Evolutionary conservation across 345 rosid genomes (phyloP).

Genomic region (Camelina laxa): DNA sequence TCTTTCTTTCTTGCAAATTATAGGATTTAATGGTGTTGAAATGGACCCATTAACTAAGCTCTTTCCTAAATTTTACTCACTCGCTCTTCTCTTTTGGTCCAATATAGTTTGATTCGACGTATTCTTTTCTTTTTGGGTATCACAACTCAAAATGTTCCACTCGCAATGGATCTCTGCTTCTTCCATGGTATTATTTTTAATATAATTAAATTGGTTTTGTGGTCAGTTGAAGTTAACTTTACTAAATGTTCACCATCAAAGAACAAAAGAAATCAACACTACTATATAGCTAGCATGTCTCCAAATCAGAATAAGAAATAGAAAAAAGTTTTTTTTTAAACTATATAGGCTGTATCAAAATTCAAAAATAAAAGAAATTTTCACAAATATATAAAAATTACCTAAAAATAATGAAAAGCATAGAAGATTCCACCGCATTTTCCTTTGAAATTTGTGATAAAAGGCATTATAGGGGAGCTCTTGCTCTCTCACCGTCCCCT

Average conservation of each 20-base stretch:
- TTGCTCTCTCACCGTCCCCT: slow-evolving; percentile 20
- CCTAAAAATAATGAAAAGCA: slow-evolving; percentile 15
- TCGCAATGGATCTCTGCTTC: background rate
- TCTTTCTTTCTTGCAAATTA: background rate
- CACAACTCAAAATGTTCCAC: slow-evolving; percentile 11
- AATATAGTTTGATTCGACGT: background rate
- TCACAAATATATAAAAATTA: too few species aligned
- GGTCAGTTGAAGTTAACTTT: slow-evolving; percentile 5
- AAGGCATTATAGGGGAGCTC: slow-evolving; percentile 6
- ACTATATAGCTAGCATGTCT: background rate
- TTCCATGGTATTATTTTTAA: slow-evolving; percentile 3
- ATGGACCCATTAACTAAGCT: slow-evolving; percentile 1
- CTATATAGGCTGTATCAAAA: background rate
- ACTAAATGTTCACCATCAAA: slow-evolving; percentile 10
- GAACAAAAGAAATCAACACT: slow-evolving; percentile 4
- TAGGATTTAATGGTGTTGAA: background rate
- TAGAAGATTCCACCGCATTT: slow-evolving; percentile 32
- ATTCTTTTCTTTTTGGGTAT: slow-evolving; percentile 27
- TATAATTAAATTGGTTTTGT: background rate
- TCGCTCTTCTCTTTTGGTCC: slow-evolving; percentile 1
- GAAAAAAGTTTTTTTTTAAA: background rate
- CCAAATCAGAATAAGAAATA: too few species aligned
- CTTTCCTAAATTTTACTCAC: background rate
- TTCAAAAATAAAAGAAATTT: too few species aligned
- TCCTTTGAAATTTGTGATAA: slow-evolving; percentile 2